phyloP scores from a whole-genome alignment of 2,329 filamentous ascomycete species.

The Arthroderma sp. region DNA sequence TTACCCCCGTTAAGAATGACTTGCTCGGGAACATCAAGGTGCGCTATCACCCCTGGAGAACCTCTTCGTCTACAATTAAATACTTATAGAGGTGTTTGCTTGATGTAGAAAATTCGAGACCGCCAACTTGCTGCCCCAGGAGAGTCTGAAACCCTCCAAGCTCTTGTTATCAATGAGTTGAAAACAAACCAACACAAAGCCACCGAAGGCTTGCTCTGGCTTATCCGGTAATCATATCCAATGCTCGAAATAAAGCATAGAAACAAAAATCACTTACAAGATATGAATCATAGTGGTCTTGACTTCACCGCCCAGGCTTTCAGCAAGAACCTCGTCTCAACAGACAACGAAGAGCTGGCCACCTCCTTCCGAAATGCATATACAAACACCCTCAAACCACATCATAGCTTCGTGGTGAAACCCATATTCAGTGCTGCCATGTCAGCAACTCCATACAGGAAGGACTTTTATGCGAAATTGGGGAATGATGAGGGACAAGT shows the following conservation, averaged over 20 bases:
- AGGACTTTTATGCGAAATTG: conserved; percentile 85
- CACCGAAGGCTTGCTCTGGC: conserved; percentile 82
- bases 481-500: conserved; percentile 45
- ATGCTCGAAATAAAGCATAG: background rate
- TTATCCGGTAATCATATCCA: conserved; percentile 54
- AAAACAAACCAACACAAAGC: conserved; percentile 80
- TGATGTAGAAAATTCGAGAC: conserved; percentile 63
- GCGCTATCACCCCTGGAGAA: conserved; percentile 15
- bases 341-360: conserved; percentile 57
- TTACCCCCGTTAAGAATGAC: conserved; percentile 82
- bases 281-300: conserved; percentile 52
- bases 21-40: conserved; percentile 88
- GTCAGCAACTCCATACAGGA: conserved; percentile 82
- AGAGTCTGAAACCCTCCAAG: conserved; percentile 74
- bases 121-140: conserved; percentile 65
- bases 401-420: conserved; percentile 83
- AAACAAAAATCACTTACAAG: background rate
- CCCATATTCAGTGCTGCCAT: conserved; percentile 88
- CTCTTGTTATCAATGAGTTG: conserved; percentile 73
- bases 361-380: conserved; percentile 82
- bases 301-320: conserved; percentile 87
- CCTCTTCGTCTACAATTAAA: background rate
- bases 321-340: conserved; percentile 58
- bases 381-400: conserved; percentile 71
- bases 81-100: background rate